Evolutionary conservation across 2,329 filamentous ascomycete genomes (phyloP), one percentile per base, ranked within the genome.

Genomic region (Nakataea oryzae): DNA sequence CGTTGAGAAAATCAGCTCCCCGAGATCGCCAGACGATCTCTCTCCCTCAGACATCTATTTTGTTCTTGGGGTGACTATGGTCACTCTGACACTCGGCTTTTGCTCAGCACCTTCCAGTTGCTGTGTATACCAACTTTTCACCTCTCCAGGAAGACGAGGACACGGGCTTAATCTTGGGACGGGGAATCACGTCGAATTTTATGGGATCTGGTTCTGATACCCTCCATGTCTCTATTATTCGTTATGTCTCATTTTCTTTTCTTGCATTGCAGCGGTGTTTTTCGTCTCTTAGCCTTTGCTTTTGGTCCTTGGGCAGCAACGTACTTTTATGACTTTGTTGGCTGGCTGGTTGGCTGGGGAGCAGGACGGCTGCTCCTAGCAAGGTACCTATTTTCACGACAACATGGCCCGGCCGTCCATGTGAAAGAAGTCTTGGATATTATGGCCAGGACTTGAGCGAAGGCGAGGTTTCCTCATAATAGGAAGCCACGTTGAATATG

Each of bases 231-330:
- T 50, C 41, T 50, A 24, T 61, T 63, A 41, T 32, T 54, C 27
- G 47, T 59, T 27, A 26, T 30, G 27, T 41, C 61, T 14, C 24
- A 26, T 61, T 47, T 60, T 28, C 56, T 59, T 59, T 61, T 62
- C n/a, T 24, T 50, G 41, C 41, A 50, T 50, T 50, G 41, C 41
- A 50, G 17, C 41, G 41, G 41, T 50, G 41, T 47, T 50, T n/a
- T n/a, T n/a, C 13, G n/a, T 50, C 41, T n/a, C n/a, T n/a, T 21
- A 3, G 17, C 21, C 21, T 50, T 50, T 6, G n/a, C 21, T 50
- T 50, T 50, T 50, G n/a, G n/a, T 41, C 21, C 41, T 11, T 50
- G 41, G 41, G 21, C 41, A 50, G 17, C 41, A 47, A n/a, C 2
- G 17, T 50, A 50, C n/a, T n/a, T 21, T n/a, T 47, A 41, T 41